These are phyloP conservation scores for Cucumis hystrix DNA, from an alignment of 306 rosid species.

Conservation along the genomic window DNA sequence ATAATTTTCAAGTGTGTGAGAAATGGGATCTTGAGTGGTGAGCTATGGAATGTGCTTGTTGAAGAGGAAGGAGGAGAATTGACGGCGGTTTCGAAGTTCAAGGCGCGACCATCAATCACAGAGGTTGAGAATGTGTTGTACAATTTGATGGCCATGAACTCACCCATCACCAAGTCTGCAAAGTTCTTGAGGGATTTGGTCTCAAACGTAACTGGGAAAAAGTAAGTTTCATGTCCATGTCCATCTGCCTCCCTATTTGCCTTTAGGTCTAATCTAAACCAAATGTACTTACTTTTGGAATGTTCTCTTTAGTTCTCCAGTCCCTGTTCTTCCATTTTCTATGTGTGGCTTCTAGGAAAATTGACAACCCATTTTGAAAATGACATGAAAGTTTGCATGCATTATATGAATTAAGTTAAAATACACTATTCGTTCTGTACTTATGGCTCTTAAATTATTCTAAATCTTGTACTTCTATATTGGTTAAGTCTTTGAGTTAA, in stretches of 20 bases:
- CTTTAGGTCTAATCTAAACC: background rate
- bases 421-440: background rate
- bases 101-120: constrained; percentile 42
- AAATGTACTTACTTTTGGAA: background rate
- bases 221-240: constrained; percentile 20
- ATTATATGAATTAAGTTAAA: background rate
- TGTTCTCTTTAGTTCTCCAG: background rate
- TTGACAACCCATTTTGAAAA: background rate
- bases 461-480: background rate
- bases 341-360: background rate
- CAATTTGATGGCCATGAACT: constrained; percentile 82
- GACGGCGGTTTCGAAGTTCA: constrained; percentile 48
- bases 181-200: constrained; percentile 71
- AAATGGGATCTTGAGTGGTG: constrained; percentile 81
- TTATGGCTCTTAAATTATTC: background rate
- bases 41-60: constrained; percentile 69
- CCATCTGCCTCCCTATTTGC: background rate
- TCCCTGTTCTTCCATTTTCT: background rate
- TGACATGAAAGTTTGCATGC: background rate
- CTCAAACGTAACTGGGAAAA: constrained; percentile 70
- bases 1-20: constrained; percentile 62
- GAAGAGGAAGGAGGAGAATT: constrained; percentile 64
- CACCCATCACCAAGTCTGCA: constrained; percentile 74
- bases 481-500: background rate
- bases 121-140: constrained; percentile 87